phyloP scores from a whole-genome alignment of 2,329 filamentous ascomycete genomes.

The Juglanconis sp. region DNA sequence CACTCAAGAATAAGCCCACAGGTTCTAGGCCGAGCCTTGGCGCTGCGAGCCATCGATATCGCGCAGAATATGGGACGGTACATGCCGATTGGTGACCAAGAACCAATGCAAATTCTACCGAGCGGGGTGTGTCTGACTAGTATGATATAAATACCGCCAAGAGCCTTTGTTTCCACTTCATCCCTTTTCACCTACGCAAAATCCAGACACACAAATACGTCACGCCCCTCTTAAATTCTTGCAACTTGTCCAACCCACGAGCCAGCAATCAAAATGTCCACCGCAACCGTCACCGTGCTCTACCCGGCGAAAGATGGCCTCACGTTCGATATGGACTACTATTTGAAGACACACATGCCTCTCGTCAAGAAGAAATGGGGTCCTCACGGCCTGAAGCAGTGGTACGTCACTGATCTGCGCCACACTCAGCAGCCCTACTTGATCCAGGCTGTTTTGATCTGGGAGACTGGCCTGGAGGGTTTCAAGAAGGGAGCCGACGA shows the following conservation, averaged over 20 bases:
- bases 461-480: constrained; percentile 24
- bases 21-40: too few species aligned
- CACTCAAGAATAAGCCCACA: too few species aligned
- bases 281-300: constrained; percentile 26
- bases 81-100: neutral
- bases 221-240: neutral
- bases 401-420: constrained; percentile 26
- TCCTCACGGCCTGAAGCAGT: constrained; percentile 35
- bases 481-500: constrained; percentile 20
- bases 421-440: constrained; percentile 21
- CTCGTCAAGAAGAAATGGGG: constrained; percentile 38
- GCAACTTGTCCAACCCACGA: neutral
- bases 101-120: neutral
- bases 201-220: neutral
- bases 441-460: constrained; percentile 30
- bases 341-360: constrained; percentile 43
- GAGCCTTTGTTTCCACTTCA: neutral
- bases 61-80: too few species aligned
- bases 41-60: too few species aligned
- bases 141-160: neutral
- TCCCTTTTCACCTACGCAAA: neutral
- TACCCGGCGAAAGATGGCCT: constrained; percentile 38
- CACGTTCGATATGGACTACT: constrained; percentile 49
- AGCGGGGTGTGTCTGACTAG: neutral
- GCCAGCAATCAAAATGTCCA: constrained; percentile 9